These are phyloP conservation scores for Linum tenue DNA, from an alignment of 345 rosid genomes.

Conservation along the genomic window DNA sequence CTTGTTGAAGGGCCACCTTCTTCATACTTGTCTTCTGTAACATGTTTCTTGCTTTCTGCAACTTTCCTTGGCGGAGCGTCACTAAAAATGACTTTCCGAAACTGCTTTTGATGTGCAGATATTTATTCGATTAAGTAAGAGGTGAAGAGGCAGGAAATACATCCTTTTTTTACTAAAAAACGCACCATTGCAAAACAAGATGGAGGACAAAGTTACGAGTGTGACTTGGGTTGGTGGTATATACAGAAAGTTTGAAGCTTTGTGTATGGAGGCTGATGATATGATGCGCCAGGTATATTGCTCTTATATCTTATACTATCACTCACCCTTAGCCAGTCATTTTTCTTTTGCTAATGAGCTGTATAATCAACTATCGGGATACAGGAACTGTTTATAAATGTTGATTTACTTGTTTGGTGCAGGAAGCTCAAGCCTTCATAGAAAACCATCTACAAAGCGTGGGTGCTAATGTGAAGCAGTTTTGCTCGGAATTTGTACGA, in stretches of 20 bases:
- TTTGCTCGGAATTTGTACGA: slow-evolving; percentile 21
- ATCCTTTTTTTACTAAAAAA: too few relatives aligned
- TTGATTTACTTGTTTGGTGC: slow-evolving; percentile 6
- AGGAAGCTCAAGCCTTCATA: slow-evolving; percentile 20
- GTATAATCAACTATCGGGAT: too few relatives aligned
- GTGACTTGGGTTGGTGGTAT: slow-evolving; percentile 23
- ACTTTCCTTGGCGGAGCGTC: too few relatives aligned
- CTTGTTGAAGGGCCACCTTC: too few relatives aligned
- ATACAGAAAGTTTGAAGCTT: slow-evolving; percentile 25
- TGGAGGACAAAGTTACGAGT: slow-evolving; percentile 14
- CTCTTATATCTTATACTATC: not conserved
- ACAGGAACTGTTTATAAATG: not conserved
- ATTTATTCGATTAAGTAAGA: too few relatives aligned
- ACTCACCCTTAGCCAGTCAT: too few relatives aligned
- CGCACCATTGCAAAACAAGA: not conserved
- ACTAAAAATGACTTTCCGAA: too few relatives aligned
- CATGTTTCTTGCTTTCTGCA: too few relatives aligned
- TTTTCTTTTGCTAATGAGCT: too few relatives aligned
- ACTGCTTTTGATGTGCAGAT: too few relatives aligned
- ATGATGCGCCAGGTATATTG: slow-evolving; percentile 22
- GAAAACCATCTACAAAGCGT: slow-evolving; percentile 12
- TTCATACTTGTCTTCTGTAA: too few relatives aligned
- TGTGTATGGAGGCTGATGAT: slow-evolving; percentile 23
- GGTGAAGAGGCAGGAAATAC: too few relatives aligned
- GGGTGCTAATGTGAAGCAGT: slow-evolving; percentile 22